Evolutionary conservation across 352 stramenopile species (phyloP).

Genomic region (Pseudoperonospora humuli): DNA sequence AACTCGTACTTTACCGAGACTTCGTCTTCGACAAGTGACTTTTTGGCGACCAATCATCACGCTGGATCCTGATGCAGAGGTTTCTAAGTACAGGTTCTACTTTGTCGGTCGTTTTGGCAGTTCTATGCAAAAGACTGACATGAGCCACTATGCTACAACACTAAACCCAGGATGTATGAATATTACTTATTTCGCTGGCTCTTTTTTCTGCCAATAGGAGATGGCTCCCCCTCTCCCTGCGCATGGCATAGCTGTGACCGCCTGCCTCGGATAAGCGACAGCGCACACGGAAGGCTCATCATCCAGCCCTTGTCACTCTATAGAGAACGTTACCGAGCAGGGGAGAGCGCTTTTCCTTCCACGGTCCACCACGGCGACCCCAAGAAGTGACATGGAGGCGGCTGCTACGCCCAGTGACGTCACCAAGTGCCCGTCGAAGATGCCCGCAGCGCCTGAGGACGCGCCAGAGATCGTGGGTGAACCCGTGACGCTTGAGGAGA

Average conservation of each 20-base stretch:
- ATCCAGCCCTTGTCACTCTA: not conserved
- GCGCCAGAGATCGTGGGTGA: conserved; percentile 23
- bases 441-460: conserved; percentile 15
- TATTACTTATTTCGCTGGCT: conserved; percentile 13
- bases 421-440: conserved; percentile 16
- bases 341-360: not conserved
- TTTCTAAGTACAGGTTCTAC: conserved; percentile 2
- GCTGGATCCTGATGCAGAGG: not conserved
- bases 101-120: not conserved
- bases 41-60: conserved; percentile 13
- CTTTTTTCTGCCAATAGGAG: conserved; percentile 42
- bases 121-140: not conserved
- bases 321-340: conserved; percentile 3
- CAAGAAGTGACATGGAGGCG: conserved; percentile 19
- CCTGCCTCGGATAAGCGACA: conserved; percentile 2
- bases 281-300: not conserved
- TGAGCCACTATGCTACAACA: no score
- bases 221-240: conserved; percentile 23
- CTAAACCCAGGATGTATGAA: not conserved
- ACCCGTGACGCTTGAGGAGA: conserved; percentile 24
- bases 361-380: conserved; percentile 10
- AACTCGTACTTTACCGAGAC: conserved; percentile 10
- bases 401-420: conserved; percentile 9
- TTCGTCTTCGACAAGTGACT: conserved; percentile 9
- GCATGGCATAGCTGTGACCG: conserved; percentile 23